Evolutionary conservation across 441 rosid genomes (phyloP).

Genomic region (California macrophylla): DNA sequence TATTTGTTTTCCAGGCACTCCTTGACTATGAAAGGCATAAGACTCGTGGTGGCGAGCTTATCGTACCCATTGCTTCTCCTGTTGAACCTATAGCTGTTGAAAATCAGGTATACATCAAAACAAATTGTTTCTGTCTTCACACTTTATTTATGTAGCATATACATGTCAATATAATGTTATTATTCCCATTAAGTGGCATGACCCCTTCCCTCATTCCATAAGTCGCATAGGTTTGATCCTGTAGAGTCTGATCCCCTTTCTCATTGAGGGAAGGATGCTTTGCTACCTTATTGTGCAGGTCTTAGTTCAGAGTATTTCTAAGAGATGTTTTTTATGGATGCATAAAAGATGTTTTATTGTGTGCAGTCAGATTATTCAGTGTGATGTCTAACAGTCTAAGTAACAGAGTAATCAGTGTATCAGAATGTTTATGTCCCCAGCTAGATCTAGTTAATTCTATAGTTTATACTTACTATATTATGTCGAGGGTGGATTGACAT

Average conservation of each 20-base stretch:
- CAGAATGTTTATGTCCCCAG: neutral
- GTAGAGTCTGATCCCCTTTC: too few species aligned
- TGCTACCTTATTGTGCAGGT: neutral
- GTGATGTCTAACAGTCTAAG: neutral
- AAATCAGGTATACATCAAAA: neutral
- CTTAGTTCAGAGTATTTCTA: neutral
- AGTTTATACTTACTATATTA: neutral
- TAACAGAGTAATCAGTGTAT: neutral
- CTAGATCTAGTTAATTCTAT: neutral
- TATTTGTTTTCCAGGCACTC: neutral
- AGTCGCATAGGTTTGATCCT: too few species aligned
- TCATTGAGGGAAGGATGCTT: too few species aligned
- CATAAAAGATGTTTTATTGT: neutral
- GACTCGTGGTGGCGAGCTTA: constrained; percentile 8
- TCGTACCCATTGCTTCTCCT: neutral
- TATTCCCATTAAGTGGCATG: neutral
- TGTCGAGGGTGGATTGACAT: neutral
- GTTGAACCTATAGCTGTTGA: constrained; percentile 3
- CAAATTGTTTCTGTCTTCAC: neutral
- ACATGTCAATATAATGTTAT: neutral
- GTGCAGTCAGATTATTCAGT: neutral
- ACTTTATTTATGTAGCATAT: neutral
- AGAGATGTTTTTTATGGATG: neutral
- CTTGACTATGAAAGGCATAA: constrained; percentile 7
- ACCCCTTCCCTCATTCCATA: too few species aligned